Base-by-base conservation (phyloP, 768 basidiomycete genomes). In the Boletellus sp. region DNA sequence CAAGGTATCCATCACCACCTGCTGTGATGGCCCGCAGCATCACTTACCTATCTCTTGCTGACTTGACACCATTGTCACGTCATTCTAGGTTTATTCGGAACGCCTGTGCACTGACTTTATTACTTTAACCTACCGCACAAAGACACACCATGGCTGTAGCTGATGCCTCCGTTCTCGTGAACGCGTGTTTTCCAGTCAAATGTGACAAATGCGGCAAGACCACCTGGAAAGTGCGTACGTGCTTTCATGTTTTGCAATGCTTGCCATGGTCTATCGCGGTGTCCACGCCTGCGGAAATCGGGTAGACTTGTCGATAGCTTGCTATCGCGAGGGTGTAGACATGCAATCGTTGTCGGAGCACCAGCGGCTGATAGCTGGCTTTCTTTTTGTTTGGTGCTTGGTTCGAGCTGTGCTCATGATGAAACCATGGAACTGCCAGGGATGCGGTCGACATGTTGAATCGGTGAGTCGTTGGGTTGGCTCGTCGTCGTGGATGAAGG, bases 381-480 rank as follows among this genome's bases (percentile, higher is more conserved):
- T 46, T 31, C 36, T 35, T 37, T 38, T 45, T 32, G 33, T 35
- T 38, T 41, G 34, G 11, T 7, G 10, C 15, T 23, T 13, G 39
- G 50, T 50, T 33, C 24, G 37, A 22, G 17, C 37, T 24, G 42
- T 40, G 31, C 45, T 4, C 20, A 32, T 54, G 48, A 49, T 59
- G 28, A 59, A 28, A 32, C n/a, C n/a, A n/a, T 19, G 22, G 22
- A 23, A 44, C 43, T 39, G 9, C 1, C 20, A 88, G 87, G 87
- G 87, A 43, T 89, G 87, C 54, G 87, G 87, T 10, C 58, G 59
- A 50, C 87, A 89, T 67, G 78, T 77, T 61, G 81, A 86, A 45
- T 52, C 69, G 65, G 86, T 85, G 67, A 76, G 78, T 74, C 41
- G 53, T 52, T 32, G 24, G 31, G 33, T 50, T 50, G 47, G 24